phyloP scores from a whole-genome alignment of 805 yeast genomes.

The Candida pseudoglaebosa region DNA sequence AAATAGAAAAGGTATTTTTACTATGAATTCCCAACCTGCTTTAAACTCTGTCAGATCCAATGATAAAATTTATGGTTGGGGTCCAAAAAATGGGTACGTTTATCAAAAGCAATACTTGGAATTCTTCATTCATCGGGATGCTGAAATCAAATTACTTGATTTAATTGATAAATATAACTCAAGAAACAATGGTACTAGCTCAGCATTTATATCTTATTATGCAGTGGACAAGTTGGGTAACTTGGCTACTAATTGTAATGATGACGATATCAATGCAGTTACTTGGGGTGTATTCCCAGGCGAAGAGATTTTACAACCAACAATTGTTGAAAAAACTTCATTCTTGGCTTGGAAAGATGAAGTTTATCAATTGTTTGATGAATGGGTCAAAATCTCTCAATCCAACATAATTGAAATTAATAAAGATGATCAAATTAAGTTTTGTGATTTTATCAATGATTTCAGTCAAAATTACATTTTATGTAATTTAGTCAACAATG shows the following conservation, averaged over 20 bases:
- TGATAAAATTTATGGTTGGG: conserved; percentile 85
- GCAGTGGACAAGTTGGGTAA: conserved; percentile 60
- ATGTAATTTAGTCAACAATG: conserved; percentile 88
- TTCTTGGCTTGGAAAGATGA: conserved; percentile 98
- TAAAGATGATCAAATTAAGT: conserved; percentile 23
- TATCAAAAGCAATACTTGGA: conserved; percentile 94
- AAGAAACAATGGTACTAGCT: conserved; percentile 33
- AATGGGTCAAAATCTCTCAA: conserved; percentile 64
- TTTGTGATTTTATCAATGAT: conserved; percentile 40
- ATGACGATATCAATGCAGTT: conserved; percentile 85
- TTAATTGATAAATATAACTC: conserved; percentile 45
- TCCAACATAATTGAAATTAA: conserved; percentile 30
- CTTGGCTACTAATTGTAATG: conserved; percentile 64
- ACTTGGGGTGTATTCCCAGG: conserved; percentile 99
- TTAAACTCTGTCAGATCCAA: conserved; percentile 73
- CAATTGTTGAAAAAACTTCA: conserved; percentile 87
- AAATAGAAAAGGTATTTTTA: conserved; percentile 65
- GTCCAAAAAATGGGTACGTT: conserved; percentile 88
- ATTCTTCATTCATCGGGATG: conserved; percentile 64
- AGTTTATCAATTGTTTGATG: conserved; percentile 75
- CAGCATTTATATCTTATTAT: conserved; percentile 63
- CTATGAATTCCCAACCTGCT: conserved; percentile 93
- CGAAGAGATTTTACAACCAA: conserved; percentile 89
- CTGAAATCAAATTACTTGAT: conserved; percentile 35
- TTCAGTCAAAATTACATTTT: conserved; percentile 62